These are phyloP conservation scores for Xylaria sp. DNA, from an alignment of 495 filamentous ascomycete genomes.

Conservation along the genomic window DNA sequence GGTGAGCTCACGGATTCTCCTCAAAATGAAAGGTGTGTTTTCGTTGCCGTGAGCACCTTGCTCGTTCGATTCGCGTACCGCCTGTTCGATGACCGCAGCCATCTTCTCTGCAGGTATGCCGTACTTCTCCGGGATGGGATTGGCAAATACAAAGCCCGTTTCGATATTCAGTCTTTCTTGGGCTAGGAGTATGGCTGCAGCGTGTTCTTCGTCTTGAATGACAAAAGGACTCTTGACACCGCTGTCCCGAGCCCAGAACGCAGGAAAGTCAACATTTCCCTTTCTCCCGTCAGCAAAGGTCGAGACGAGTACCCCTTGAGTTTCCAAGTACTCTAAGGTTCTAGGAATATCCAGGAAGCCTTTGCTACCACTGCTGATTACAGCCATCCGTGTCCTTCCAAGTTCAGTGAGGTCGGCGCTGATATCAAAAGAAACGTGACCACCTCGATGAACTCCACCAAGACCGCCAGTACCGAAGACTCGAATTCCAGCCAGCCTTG, in stretches of 20 bases:
- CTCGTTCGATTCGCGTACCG: constrained; percentile 72
- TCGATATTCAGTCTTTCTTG: constrained; percentile 67
- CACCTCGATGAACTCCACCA: constrained; percentile 93
- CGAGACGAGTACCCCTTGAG: constrained; percentile 83
- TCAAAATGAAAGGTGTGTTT: constrained; percentile 89
- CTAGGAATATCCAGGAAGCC: constrained; percentile 92
- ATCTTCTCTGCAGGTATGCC: constrained; percentile 78
- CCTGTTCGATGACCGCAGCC: constrained; percentile 72
- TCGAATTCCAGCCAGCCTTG: constrained; percentile 84
- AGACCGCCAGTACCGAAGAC: constrained; percentile 88
- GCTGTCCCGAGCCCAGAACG: constrained; percentile 89
- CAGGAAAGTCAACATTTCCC: constrained; percentile 77
- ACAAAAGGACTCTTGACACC: constrained; percentile 77
- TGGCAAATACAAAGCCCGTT: constrained; percentile 84
- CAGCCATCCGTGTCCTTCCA: constrained; percentile 87
- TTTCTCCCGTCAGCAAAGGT: constrained; percentile 84
- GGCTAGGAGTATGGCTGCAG: constrained; percentile 76
- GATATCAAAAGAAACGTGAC: constrained; percentile 85
- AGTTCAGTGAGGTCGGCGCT: constrained; percentile 96
- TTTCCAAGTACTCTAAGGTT: constrained; percentile 94
- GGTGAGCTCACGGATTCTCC: constrained; percentile 81
- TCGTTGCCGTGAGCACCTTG: constrained; percentile 74
- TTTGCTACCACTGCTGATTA: constrained; percentile 90
- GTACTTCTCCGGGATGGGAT: constrained; percentile 77
- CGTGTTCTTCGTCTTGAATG: constrained; percentile 76